These are phyloP conservation scores for Starmerella kuoi DNA, from an alignment of 805 yeast species.

Conservation along the genomic window DNA sequence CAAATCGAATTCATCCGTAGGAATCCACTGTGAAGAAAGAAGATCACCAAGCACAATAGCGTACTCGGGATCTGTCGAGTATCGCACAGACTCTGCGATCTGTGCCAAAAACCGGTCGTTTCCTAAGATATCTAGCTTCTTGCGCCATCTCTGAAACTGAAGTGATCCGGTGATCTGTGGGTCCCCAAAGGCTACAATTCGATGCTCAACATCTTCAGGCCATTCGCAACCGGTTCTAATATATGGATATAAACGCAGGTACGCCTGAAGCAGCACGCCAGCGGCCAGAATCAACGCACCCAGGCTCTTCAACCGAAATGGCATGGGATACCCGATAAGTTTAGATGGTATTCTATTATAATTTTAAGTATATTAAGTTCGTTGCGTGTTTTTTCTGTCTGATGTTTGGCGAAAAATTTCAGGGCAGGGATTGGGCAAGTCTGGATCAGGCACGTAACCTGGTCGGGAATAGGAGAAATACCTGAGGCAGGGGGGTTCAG, in stretches of 20 bases:
- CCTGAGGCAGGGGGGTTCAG: too few relatives aligned
- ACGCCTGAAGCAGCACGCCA: constrained; percentile 37
- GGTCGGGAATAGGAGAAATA: too few relatives aligned
- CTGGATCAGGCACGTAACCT: too few relatives aligned
- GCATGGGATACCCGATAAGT: not conserved
- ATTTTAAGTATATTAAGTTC: too few relatives aligned
- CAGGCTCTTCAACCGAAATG: not conserved
- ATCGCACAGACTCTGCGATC: constrained; percentile 54
- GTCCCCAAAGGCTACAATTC: constrained; percentile 69
- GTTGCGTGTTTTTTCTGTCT: too few relatives aligned
- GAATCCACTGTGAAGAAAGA: constrained; percentile 89
- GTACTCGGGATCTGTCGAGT: constrained; percentile 57
- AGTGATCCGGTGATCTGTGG: constrained; percentile 80
- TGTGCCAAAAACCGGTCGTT: constrained; percentile 86
- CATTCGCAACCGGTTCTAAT: constrained; percentile 25
- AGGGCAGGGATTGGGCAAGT: too few relatives aligned
- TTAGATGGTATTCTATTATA: not conserved
- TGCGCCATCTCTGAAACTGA: constrained; percentile 34
- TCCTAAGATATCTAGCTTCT: constrained; percentile 72
- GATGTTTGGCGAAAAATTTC: too few relatives aligned
- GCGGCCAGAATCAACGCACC: constrained; percentile 15
- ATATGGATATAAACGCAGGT: constrained; percentile 51
- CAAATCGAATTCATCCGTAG: constrained; percentile 70
- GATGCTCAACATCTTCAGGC: constrained; percentile 25
- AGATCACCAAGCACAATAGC: constrained; percentile 89